Conservation (phyloP, 2,329 filamentous ascomycete species). For the Sordariomycetes sp. region DNA sequence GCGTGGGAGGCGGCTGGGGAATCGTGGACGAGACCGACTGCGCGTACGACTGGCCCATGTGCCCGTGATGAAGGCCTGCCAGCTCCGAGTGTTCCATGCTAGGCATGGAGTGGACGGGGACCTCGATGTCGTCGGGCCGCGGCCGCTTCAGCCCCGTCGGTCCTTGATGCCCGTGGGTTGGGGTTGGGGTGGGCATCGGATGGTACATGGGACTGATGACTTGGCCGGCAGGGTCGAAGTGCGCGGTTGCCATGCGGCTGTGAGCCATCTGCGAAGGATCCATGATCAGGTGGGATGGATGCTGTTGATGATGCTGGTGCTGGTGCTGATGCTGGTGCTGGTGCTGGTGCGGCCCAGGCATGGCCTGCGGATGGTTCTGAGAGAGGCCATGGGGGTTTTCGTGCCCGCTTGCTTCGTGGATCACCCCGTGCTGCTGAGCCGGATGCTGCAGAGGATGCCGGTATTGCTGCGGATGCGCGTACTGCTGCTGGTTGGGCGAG, state of each 20-base stretch:
- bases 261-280: constrained; percentile 45
- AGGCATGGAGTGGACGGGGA: constrained; percentile 39
- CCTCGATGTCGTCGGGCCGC: constrained; percentile 50
- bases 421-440: neutral
- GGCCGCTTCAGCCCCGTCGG: constrained; percentile 37
- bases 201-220: constrained; percentile 45
- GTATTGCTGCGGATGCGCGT: constrained; percentile 11
- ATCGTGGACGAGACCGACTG: constrained; percentile 27
- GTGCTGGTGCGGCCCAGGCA: constrained; percentile 10
- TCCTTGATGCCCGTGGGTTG: constrained; percentile 19
- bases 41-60: constrained; percentile 42
- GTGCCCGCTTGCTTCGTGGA: neutral
- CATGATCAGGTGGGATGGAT: constrained; percentile 36
- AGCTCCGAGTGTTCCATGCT: constrained; percentile 47
- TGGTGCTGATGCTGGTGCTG: constrained; percentile 22
- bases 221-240: constrained; percentile 40
- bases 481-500: constrained; percentile 12
- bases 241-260: constrained; percentile 41
- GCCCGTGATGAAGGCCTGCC: constrained; percentile 43
- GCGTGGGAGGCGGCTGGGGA: constrained; percentile 42
- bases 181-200: constrained; percentile 21
- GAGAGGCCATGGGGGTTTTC: constrained; percentile 1
- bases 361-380: constrained; percentile 3
- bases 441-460: constrained; percentile 21
- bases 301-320: constrained; percentile 30